Conservation (phyloP, 148 eudicot genomes). For the Fagopyrum homotropicum region DNA sequence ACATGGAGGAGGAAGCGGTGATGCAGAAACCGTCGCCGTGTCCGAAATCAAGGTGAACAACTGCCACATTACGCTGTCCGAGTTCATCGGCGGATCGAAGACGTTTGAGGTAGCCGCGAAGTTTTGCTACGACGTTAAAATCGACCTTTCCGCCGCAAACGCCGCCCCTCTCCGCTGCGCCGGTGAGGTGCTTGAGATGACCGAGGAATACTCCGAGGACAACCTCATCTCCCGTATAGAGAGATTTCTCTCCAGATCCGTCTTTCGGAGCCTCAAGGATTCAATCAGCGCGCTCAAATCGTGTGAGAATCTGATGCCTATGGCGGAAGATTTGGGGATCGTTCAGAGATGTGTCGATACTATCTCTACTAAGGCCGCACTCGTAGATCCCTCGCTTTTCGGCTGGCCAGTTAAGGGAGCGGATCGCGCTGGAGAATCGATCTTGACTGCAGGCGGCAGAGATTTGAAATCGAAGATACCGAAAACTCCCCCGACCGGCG, state of each 20-base stretch:
- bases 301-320: slow-evolving; percentile 45
- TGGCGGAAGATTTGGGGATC: slow-evolving; percentile 69
- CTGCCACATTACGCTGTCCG: slow-evolving; percentile 42
- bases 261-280: slow-evolving; percentile 43
- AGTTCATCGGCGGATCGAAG: slow-evolving; percentile 79
- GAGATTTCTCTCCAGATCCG: slow-evolving; percentile 45
- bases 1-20: slow-evolving; percentile 16
- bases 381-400: slow-evolving; percentile 63
- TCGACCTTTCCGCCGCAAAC: slow-evolving; percentile 53
- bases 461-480: background rate
- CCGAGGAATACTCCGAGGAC: slow-evolving; percentile 72
- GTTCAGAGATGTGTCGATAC: slow-evolving; percentile 60
- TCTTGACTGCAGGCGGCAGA: background rate
- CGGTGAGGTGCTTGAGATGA: slow-evolving; percentile 71
- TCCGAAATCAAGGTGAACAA: slow-evolving; percentile 23
- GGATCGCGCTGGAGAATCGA: background rate
- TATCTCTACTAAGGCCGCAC: slow-evolving; percentile 44
- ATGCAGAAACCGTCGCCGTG: slow-evolving; percentile 11
- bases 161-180: slow-evolving; percentile 86
- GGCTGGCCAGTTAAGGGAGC: slow-evolving; percentile 82
- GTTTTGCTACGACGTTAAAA: slow-evolving; percentile 91
- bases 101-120: slow-evolving; percentile 85
- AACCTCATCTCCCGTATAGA: slow-evolving; percentile 75
- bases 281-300: slow-evolving; percentile 56
- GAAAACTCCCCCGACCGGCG: background rate